Evolutionary conservation across 495 filamentous ascomycete genomes (phyloP).

Genomic region (Hyaloscypha variabilis): DNA sequence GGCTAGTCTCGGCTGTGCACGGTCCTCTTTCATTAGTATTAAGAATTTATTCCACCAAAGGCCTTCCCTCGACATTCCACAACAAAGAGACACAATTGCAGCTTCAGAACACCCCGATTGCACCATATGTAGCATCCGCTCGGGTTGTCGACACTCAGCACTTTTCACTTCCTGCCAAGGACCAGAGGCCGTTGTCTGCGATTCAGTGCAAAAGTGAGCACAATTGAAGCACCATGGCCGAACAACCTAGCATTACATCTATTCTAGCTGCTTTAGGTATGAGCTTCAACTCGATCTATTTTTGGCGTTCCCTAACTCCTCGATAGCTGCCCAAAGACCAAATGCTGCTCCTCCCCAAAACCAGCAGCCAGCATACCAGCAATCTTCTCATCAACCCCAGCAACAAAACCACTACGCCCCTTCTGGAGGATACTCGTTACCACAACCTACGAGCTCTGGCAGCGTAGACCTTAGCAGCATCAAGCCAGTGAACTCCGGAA

Average conservation of each 20-base stretch:
- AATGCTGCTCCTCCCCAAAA: conserved; percentile 42
- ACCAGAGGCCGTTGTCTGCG: background rate
- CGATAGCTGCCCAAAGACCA: conserved; percentile 47
- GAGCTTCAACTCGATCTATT: conserved; percentile 11
- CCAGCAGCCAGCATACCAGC: conserved; percentile 46
- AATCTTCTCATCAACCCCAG: conserved; percentile 34
- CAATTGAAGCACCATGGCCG: conserved; percentile 40
- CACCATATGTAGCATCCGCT: background rate
- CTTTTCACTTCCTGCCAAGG: background rate
- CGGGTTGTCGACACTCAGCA: background rate
- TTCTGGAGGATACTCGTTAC: conserved; percentile 53
- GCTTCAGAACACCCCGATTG: background rate
- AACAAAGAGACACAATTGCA: background rate
- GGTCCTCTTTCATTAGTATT: background rate
- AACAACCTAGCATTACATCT: conserved; percentile 50
- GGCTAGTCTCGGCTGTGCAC: no score
- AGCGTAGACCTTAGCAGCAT: conserved; percentile 75
- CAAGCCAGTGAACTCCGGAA: conserved; percentile 72
- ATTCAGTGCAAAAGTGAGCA: background rate
- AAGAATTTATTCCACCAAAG: background rate
- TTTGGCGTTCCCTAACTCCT: conserved; percentile 5
- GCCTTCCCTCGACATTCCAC: background rate
- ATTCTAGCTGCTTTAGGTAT: conserved; percentile 58
- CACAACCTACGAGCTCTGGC: conserved; percentile 69
- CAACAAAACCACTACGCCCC: conserved; percentile 41